Base-by-base conservation (phyloP, 2,329 filamentous ascomycete species). In the Ophiocordyceps camponoti-leonardi region DNA sequence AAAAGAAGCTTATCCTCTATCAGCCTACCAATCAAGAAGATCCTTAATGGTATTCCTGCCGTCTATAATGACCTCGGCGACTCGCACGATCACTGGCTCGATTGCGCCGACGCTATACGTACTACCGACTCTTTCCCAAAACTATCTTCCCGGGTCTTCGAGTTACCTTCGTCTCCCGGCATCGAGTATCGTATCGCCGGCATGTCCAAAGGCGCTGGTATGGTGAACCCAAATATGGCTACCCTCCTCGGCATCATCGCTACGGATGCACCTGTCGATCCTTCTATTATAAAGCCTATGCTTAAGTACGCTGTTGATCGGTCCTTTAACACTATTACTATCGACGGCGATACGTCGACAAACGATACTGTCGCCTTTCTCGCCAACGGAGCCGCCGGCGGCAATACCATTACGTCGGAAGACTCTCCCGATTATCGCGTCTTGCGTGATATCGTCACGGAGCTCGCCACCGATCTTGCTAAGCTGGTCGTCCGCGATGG, bases 191-290 rank as follows among this genome's bases (percentile, higher is more conserved):
- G 76, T 54, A 82, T 98, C 44, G 87, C 86, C 13, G 92, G 92
- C 54, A 93, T 94, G 78, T 94, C 90, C 57, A 98, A 98, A 68
- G 92, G 92, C 47, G 92, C 92, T 6, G 92, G 92, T 58, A 98
- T 98, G 92, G 94, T 98, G 61, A 88, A 95, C 59, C 92, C 92
- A 43, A 96, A 98, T 69, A 94, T 98, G 88, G 92, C 87, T 28
- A 98, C 92, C 1, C 75, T 96, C 31, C 78, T 98, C 33, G 87
- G 86, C 45, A 83, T 96, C 49, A 75, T 96, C 56, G 87, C 86
- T 56, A 98, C 92, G 14, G 92, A 98, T 55, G 90, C 83, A 1
- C 83, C 87, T 28, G 76, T 96, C 56, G 72, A 78, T 0, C 71
- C 83, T 4, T 59, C 64, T 1, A 72, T 82, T 11, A 75, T 95